Evolutionary conservation across 257 asterid species (phyloP).

Genomic region (Thymus mandschuricus): DNA sequence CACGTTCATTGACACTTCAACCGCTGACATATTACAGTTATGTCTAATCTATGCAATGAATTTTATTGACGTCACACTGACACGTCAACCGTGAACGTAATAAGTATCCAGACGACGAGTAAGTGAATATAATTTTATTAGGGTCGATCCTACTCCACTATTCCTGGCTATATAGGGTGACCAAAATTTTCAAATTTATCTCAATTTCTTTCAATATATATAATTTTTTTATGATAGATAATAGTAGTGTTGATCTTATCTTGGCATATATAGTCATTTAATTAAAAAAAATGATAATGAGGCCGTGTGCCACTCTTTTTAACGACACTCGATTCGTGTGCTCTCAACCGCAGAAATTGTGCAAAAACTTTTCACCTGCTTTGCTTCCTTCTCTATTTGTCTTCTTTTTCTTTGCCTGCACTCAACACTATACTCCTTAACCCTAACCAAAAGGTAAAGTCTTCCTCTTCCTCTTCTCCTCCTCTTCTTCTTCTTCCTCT

Average conservation of each 20-base stretch:
- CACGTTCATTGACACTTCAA: no score
- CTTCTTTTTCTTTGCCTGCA: constrained; percentile 38
- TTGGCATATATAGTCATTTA: neutral
- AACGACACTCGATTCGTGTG: constrained; percentile 49
- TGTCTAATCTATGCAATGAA: no score
- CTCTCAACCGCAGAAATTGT: constrained; percentile 36
- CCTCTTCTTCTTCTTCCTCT: constrained; percentile 1
- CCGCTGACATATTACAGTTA: no score
- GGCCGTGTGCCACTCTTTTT: constrained; percentile 28
- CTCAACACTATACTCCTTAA: constrained; percentile 24
- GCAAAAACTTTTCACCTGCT: constrained; percentile 37
- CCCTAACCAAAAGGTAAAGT: constrained; percentile 21
- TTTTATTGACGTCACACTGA: no score
- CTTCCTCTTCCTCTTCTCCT: neutral
- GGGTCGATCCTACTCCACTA: constrained; percentile 15
- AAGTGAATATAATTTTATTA: neutral
- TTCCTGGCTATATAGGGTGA: constrained; percentile 24
- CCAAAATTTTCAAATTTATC: neutral
- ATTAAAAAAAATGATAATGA: neutral
- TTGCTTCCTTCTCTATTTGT: constrained; percentile 37
- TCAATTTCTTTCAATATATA: no score
- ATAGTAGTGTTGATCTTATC: constrained; percentile 17
- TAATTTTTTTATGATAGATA: neutral
- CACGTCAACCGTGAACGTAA: no score
- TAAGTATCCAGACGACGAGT: no score